Evolutionary conservation across 257 asterid species (phyloP).

Genomic region (Nicotiana undulata): DNA sequence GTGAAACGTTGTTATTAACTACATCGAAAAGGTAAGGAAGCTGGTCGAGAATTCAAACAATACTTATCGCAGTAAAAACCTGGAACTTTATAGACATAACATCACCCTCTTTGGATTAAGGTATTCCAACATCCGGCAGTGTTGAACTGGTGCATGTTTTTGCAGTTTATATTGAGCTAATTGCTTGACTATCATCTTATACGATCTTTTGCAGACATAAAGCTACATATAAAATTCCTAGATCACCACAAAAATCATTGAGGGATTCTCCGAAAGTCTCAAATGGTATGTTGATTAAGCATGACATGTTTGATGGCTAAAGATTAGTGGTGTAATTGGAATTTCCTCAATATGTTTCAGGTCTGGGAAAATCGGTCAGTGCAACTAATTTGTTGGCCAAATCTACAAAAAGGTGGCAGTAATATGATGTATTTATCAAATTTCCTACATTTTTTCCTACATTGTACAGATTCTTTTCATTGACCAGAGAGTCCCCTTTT

Average conservation of each 20-base stretch:
- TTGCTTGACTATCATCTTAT: background rate
- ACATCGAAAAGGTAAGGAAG: background rate
- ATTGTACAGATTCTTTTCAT: slow-evolving; percentile 4
- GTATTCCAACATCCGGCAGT: background rate
- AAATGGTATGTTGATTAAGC: slow-evolving; percentile 26
- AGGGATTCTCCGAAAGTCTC: slow-evolving; percentile 24
- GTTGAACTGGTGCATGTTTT: background rate
- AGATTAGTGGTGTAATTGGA: background rate
- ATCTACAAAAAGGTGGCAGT: slow-evolving; percentile 30
- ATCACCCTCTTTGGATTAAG: background rate
- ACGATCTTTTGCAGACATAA: slow-evolving; percentile 18
- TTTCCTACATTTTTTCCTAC: background rate
- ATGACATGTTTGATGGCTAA: background rate
- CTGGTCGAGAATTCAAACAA: background rate
- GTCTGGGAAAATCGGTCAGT: slow-evolving; percentile 30
- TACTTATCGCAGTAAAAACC: background rate
- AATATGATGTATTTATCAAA: slow-evolving; percentile 2
- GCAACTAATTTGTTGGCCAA: slow-evolving; percentile 24
- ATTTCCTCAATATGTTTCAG: slow-evolving; percentile 22
- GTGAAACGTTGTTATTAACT: background rate
- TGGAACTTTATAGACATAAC: background rate
- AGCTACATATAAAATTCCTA: slow-evolving; percentile 24
- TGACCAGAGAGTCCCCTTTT: background rate
- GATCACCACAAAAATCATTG: slow-evolving; percentile 18
- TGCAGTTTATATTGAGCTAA: background rate